phyloP scores from a whole-genome alignment of 2,329 filamentous ascomycete species.

The Talaromyces islandicus region DNA sequence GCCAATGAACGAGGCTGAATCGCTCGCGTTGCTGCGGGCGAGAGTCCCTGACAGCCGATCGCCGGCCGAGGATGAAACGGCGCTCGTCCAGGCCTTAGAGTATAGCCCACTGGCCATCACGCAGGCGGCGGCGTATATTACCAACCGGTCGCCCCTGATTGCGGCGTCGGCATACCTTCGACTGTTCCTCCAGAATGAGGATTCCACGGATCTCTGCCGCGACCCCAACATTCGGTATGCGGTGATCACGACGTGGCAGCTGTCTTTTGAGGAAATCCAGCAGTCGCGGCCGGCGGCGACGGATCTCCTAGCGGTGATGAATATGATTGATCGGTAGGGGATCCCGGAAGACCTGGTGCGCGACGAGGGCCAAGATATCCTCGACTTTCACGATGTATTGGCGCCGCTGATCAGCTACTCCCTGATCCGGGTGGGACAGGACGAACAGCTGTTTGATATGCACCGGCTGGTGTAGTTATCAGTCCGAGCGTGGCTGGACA shows the following conservation, averaged over 20 bases:
- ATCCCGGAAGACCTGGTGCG: not conserved
- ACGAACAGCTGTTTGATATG: slow-evolving; percentile 16
- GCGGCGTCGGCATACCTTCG: not conserved
- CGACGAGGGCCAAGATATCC: too few relatives aligned
- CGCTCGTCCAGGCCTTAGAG: not conserved
- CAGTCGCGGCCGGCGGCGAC: not conserved
- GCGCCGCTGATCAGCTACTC: slow-evolving; percentile 13
- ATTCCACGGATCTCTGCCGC: not conserved
- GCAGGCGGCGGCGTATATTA: too few relatives aligned
- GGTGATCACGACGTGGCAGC: not conserved
- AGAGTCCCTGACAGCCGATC: slow-evolving; percentile 15
- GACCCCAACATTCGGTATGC: not conserved
- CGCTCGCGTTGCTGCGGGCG: slow-evolving; percentile 21
- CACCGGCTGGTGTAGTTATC: slow-evolving; percentile 22
- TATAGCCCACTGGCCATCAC: not conserved
- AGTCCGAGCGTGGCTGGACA: slow-evolving; percentile 20
- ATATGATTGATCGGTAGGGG: not conserved
- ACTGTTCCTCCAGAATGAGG: not conserved
- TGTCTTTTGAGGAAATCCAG: not conserved
- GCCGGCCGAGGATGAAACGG: not conserved
- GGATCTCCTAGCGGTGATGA: not conserved
- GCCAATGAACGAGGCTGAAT: slow-evolving; percentile 21
- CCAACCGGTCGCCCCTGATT: not conserved
- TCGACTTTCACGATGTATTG: not conserved
- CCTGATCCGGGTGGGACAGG: slow-evolving; percentile 12